Evolutionary conservation across 148 eudicot genomes (phyloP).

Genomic region (Persicaria maculosa): DNA sequence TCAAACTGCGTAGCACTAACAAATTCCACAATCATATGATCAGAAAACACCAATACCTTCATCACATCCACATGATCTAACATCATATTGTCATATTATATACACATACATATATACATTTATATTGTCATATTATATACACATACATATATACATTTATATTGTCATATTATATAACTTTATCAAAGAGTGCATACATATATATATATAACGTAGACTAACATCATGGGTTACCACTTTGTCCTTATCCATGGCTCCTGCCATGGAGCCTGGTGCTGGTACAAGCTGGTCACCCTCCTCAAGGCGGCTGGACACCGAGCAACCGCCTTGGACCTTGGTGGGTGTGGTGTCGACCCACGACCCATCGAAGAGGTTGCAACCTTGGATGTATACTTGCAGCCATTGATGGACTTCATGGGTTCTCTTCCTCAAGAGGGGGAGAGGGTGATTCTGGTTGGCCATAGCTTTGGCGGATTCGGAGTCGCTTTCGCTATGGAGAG

Average conservation of each 20-base stretch:
- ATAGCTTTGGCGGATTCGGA: constrained; percentile 33
- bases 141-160: no score
- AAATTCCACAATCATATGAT: no score
- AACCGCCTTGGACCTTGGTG: constrained; percentile 22
- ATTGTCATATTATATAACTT: no score
- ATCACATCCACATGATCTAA: no score
- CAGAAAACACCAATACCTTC: no score
- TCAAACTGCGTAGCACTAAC: no score
- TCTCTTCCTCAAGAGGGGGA: constrained; percentile 13
- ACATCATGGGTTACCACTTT: constrained; percentile 11
- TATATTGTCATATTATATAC: no score
- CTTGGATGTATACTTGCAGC: constrained; percentile 17
- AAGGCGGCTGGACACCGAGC: constrained; percentile 13
- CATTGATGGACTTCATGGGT: constrained; percentile 24
- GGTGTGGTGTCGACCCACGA: constrained; percentile 4
- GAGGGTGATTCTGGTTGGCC: constrained; percentile 38
- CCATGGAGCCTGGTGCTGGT: constrained; percentile 29
- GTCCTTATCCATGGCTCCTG: constrained; percentile 23
- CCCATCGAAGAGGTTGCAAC: background rate
- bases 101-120: no score
- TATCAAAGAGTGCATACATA: background rate
- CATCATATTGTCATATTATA: no score
- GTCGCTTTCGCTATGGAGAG: constrained; percentile 39
- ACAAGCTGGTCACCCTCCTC: constrained; percentile 16
- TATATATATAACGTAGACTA: no score